phyloP scores from a whole-genome alignment of 2,329 filamentous ascomycete species.

The Volutella citrinella region DNA sequence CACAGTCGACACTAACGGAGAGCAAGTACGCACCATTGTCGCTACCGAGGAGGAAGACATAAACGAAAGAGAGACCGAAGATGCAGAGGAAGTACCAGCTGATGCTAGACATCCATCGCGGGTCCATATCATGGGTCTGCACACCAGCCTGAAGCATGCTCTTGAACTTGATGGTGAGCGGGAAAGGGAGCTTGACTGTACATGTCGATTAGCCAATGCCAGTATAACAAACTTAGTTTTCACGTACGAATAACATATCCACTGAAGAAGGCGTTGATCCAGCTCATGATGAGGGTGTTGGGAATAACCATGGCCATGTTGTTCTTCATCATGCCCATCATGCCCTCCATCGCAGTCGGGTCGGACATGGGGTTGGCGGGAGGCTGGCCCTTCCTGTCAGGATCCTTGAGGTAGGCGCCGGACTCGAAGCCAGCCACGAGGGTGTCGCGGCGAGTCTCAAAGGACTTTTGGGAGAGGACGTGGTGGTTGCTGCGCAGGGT shows the following conservation, averaged over 20 bases:
- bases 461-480: conserved; percentile 73
- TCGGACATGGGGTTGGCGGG: conserved; percentile 93
- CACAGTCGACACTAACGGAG: too few species aligned
- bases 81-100: conserved; percentile 99
- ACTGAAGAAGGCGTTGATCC: conserved; percentile 99
- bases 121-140: conserved; percentile 92
- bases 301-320: conserved; percentile 99
- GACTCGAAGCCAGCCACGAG: conserved; percentile 79
- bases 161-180: conserved; percentile 98
- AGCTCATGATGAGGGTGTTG: conserved; percentile 98
- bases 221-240: rapidly evolving
- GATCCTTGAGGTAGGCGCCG: conserved; percentile 86
- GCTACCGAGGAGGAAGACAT: conserved; percentile 92
- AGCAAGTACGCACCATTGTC: conserved; percentile 93
- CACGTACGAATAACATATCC: conserved; percentile 91
- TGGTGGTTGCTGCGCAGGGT: conserved; percentile 80
- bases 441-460: conserved; percentile 75
- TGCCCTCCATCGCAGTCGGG: conserved; percentile 95
- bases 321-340: conserved; percentile 99
- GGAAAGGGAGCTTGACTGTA: conserved; percentile 91
- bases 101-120: conserved; percentile 96
- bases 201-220: conserved; percentile 16
- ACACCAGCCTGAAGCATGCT: conserved; percentile 98
- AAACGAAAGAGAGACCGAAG: conserved; percentile 94
- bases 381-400: conserved; percentile 79